Percentiles rank a stretch among this genome's conserved stretches.
phyloP scores from a whole-genome alignment of 2,329 filamentous ascomycete genomes.

The Beauveria bassiana region DNA sequence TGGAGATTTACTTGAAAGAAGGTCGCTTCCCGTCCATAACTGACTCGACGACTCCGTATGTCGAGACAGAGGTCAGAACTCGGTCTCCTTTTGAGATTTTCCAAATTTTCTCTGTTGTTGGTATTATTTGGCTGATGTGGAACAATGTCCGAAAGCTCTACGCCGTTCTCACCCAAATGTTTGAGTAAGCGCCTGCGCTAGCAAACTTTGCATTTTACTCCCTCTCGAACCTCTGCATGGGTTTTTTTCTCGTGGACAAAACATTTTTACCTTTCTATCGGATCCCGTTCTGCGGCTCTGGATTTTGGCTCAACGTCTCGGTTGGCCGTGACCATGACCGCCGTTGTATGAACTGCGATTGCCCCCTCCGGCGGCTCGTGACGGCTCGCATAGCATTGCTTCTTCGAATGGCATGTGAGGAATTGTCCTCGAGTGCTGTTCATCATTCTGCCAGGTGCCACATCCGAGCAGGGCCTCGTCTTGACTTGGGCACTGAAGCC shows the following conservation, averaged over 20 bases:
- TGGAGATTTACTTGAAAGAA: constrained; percentile 73
- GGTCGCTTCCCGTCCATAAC: constrained; percentile 72
- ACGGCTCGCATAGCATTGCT: neutral
- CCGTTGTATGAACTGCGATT: neutral
- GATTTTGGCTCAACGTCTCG: neutral
- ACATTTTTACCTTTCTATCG: neutral
- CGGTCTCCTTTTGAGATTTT: constrained; percentile 47
- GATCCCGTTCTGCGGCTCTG: neutral
- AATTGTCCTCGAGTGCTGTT: neutral
- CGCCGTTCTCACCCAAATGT: neutral
- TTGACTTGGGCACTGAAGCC: neutral
- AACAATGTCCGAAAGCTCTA: constrained; percentile 27
- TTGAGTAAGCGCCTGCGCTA: neutral
- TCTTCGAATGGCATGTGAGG: neutral
- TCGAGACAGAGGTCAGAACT: constrained; percentile 53
- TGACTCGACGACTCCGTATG: constrained; percentile 35
- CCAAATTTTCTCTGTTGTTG: constrained; percentile 45
- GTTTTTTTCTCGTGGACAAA: neutral
- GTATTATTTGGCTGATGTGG: constrained; percentile 34
- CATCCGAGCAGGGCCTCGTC: neutral
- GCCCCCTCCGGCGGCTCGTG: no score
- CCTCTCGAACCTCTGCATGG: neutral
- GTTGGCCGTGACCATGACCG: neutral
- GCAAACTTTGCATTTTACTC: neutral
- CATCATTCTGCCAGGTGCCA: neutral